Evolutionary conservation across 1,139 yeast genomes (phyloP).

Genomic region (Debaryomycetaceae sp.): DNA sequence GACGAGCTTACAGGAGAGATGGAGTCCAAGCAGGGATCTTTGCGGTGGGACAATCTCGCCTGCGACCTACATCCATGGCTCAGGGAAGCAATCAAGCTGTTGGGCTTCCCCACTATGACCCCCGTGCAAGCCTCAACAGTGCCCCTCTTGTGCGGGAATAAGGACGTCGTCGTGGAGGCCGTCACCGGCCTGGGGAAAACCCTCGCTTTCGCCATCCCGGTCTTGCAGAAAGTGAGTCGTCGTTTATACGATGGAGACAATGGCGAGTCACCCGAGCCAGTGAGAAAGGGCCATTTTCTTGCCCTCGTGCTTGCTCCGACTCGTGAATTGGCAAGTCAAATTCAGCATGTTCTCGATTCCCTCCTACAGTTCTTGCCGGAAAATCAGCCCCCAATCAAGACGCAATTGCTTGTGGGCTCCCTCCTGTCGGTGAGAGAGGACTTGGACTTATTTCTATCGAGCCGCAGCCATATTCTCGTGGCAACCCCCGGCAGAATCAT

Average conservation of each 20-base stretch:
- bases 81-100: constrained; percentile 52
- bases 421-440: constrained; percentile 65
- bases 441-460: constrained; percentile 40
- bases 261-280: constrained; percentile 15
- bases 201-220: constrained; percentile 74
- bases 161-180: constrained; percentile 94
- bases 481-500: constrained; percentile 90
- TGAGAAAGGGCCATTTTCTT: constrained; percentile 54
- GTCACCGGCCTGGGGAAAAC: constrained; percentile 98
- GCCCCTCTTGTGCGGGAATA: constrained; percentile 77
- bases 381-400: constrained; percentile 28
- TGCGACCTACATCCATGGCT: constrained; percentile 33
- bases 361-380: constrained; percentile 54
- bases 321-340: constrained; percentile 83
- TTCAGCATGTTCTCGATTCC: constrained; percentile 51
- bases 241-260: constrained; percentile 11
- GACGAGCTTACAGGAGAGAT: constrained; percentile 6
- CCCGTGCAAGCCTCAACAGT: constrained; percentile 96
- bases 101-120: constrained; percentile 80
- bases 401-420: constrained; percentile 80
- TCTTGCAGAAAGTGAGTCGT: constrained; percentile 50
- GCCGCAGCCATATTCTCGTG: constrained; percentile 62
- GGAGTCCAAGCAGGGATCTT: constrained; percentile 24
- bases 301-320: constrained; percentile 81
- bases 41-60: constrained; percentile 27